Evolutionary conservation across 2,329 filamentous ascomycete species (phyloP).

Genomic region (Hymenoscyphus occultus): DNA sequence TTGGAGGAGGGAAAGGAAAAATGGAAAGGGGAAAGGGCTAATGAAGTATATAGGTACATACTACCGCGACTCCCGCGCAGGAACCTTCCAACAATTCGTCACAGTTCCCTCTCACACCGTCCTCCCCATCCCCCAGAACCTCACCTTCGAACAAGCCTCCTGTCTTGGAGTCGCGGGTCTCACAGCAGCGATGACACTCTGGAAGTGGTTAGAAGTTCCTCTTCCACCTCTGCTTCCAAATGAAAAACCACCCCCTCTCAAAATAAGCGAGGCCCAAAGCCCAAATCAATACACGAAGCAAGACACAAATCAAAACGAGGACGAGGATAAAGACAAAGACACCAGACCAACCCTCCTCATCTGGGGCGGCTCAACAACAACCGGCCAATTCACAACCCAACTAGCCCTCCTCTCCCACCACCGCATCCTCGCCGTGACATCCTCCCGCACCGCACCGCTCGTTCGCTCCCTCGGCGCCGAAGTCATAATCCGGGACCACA

Average conservation of each 20-base stretch:
- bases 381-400: slow-evolving; percentile 43
- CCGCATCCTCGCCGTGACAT: slow-evolving; percentile 40
- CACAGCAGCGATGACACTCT: slow-evolving; percentile 43
- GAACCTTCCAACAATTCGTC: slow-evolving; percentile 43
- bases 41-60: slow-evolving; percentile 39
- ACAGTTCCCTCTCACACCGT: slow-evolving; percentile 43
- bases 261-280: too few relatives aligned
- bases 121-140: slow-evolving; percentile 37
- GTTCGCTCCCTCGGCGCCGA: slow-evolving; percentile 36
- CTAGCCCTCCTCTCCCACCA: slow-evolving; percentile 38
- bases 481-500: slow-evolving; percentile 38
- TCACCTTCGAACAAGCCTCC: slow-evolving; percentile 38
- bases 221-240: slow-evolving; percentile 14
- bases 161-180: slow-evolving; percentile 42
- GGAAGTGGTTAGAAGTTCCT: slow-evolving; percentile 41
- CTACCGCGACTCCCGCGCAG: slow-evolving; percentile 42
- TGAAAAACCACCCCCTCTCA: background rate
- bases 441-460: slow-evolving; percentile 34
- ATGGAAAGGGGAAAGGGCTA: background rate
- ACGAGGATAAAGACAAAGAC: too few relatives aligned
- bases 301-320: too few relatives aligned
- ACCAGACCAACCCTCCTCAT: slow-evolving; percentile 32
- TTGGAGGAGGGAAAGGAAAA: background rate
- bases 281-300: too few relatives aligned
- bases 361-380: slow-evolving; percentile 44